Evolutionary conservation across 1,284 basidiomycete genomes (phyloP).

Genomic region (Testicularia cyperi): DNA sequence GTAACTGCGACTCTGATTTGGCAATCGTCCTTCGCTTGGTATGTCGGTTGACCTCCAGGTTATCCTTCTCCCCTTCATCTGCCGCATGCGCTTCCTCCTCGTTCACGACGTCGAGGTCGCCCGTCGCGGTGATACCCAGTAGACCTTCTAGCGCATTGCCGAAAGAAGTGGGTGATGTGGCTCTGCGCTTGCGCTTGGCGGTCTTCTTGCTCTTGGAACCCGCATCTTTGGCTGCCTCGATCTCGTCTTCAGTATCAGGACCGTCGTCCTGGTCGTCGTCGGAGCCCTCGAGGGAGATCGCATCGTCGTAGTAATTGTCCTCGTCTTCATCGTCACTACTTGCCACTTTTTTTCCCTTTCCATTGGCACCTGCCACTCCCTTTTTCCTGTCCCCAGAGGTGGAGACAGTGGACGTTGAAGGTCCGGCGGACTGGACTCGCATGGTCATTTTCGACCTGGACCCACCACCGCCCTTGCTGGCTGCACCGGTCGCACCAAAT

Average conservation of each 20-base stretch:
- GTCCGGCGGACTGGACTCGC: constrained; percentile 4
- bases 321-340: constrained; percentile 8
- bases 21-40: constrained; percentile 6
- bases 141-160: constrained; percentile 49
- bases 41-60: neutral
- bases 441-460: constrained; percentile 44
- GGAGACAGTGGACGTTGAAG: neutral
- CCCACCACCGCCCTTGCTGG: no score
- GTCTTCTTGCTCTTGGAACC: constrained; percentile 50
- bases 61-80: constrained; percentile 5
- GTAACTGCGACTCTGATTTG: constrained; percentile 3
- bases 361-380: no score
- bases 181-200: constrained; percentile 52
- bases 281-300: constrained; percentile 18
- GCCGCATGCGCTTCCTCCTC: constrained; percentile 4
- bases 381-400: no score
- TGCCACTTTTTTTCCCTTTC: constrained; percentile 11
- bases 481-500: constrained; percentile 6
- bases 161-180: constrained; percentile 52
- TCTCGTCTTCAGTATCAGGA: constrained; percentile 48
- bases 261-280: constrained; percentile 29
- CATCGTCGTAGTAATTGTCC: constrained; percentile 15
- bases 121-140: constrained; percentile 30
- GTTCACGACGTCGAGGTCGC: constrained; percentile 14
- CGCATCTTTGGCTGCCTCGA: constrained; percentile 38